Evolutionary conservation across 768 basidiomycete species (phyloP).

Genomic region (Nidularia sp.): DNA sequence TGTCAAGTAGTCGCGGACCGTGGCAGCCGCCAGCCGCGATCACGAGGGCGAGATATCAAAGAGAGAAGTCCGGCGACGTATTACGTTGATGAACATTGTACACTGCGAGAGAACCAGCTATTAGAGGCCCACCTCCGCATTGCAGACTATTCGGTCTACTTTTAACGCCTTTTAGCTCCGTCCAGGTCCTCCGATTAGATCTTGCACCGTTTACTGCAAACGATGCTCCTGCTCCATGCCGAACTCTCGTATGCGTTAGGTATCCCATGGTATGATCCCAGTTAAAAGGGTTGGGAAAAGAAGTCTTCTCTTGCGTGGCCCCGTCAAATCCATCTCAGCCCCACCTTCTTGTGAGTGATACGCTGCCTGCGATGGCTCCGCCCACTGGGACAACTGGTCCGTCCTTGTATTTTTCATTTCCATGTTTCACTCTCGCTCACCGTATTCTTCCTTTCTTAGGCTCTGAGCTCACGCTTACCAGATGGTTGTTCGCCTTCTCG

Average conservation of each 20-base stretch:
- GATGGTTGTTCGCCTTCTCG: slow-evolving; percentile 56
- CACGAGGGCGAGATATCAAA: background rate
- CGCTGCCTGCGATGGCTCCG: slow-evolving; percentile 29
- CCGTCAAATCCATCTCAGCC: too few relatives aligned
- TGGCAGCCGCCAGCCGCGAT: background rate
- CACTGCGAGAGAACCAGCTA: too few relatives aligned
- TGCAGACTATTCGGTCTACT: background rate
- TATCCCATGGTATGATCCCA: too few relatives aligned
- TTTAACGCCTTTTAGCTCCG: too few relatives aligned
- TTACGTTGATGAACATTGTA: too few relatives aligned
- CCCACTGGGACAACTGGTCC: slow-evolving; percentile 38
- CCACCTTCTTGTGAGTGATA: too few relatives aligned
- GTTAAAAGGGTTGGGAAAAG: too few relatives aligned
- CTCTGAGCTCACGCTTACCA: slow-evolving; percentile 36
- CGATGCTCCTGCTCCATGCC: too few relatives aligned
- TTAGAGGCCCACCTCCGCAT: too few relatives aligned
- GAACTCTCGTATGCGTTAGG: background rate
- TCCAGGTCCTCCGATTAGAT: background rate
- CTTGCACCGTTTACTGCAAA: too few relatives aligned
- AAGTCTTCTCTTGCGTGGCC: too few relatives aligned
- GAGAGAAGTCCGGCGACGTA: background rate
- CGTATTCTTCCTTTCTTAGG: slow-evolving; percentile 19
- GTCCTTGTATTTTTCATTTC: slow-evolving; percentile 4
- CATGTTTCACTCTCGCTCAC: slow-evolving; percentile 1
- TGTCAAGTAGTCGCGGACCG: too few relatives aligned